These are phyloP conservation scores for Arthrobotrys musiformis DNA, from an alignment of 2,329 filamentous ascomycete species.

Conservation along the genomic window DNA sequence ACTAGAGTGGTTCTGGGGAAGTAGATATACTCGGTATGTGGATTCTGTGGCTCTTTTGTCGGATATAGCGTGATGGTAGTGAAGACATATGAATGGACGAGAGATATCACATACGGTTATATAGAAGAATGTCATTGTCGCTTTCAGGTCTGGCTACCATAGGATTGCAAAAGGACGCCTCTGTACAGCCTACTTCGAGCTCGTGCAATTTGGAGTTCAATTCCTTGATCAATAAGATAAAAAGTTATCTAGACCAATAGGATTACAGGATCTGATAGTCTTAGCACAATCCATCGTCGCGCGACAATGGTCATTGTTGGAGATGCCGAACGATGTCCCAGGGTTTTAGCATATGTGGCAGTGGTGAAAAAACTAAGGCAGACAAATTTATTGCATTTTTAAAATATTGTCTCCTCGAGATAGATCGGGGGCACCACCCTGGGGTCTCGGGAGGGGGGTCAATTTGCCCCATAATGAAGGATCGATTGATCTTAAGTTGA, in stretches of 20 bases:
- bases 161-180: not conserved
- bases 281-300: conserved; percentile 4
- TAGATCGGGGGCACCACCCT: conserved; percentile 16
- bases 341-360: conserved; percentile 16
- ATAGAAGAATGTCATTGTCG: conserved; percentile 48
- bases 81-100: not conserved
- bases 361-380: conserved; percentile 40
- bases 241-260: conserved; percentile 46
- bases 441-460: not conserved
- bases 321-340: conserved; percentile 37
- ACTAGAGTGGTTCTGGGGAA: not conserved
- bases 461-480: conserved; percentile 3
- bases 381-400: conserved; percentile 12
- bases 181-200: conserved; percentile 40
- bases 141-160: not conserved
- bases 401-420: not conserved
- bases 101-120: conserved; percentile 16
- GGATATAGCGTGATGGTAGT: not conserved
- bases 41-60: not conserved
- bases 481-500: no score
- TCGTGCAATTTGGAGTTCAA: not conserved
- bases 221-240: conserved; percentile 41
- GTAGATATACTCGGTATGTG: not conserved
- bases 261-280: conserved; percentile 10
- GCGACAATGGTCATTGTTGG: conserved; percentile 18